These are phyloP conservation scores for Colletotrichum acutatum DNA, from an alignment of 2,329 filamentous ascomycete genomes.

Conservation along the genomic window DNA sequence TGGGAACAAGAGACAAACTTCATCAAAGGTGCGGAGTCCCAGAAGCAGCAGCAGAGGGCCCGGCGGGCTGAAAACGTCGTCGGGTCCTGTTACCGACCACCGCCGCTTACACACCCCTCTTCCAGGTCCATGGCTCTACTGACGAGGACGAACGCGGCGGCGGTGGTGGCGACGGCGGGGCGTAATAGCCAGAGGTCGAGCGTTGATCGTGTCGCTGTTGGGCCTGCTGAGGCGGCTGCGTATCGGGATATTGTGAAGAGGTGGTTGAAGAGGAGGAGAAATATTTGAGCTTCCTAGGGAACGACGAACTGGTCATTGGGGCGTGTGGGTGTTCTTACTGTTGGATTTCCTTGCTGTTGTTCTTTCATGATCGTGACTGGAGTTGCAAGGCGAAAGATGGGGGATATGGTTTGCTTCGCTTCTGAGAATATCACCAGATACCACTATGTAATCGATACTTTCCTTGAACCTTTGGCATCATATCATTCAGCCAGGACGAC, in stretches of 20 bases:
- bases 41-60: background rate
- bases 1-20: slow-evolving; percentile 30
- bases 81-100: background rate
- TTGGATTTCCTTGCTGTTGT: background rate
- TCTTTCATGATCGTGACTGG: background rate
- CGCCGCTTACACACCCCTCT: slow-evolving; percentile 21
- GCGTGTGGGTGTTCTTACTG: background rate
- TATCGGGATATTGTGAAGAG: background rate
- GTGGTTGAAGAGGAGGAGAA: background rate
- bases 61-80: background rate
- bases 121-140: slow-evolving; percentile 34
- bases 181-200: background rate
- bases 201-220: background rate
- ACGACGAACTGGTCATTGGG: background rate
- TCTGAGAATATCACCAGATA: background rate
- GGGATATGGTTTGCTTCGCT: background rate
- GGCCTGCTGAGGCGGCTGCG: background rate
- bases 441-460: background rate
- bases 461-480: too few species aligned
- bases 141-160: background rate
- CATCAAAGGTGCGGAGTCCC: slow-evolving; percentile 31
- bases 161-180: too few species aligned
- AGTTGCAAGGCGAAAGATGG: background rate
- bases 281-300: background rate
- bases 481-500: too few species aligned